These are phyloP conservation scores for Coemansia guatemalensis DNA, from an alignment of 192 early-diverging fungal genomes.

Conservation along the genomic window DNA sequence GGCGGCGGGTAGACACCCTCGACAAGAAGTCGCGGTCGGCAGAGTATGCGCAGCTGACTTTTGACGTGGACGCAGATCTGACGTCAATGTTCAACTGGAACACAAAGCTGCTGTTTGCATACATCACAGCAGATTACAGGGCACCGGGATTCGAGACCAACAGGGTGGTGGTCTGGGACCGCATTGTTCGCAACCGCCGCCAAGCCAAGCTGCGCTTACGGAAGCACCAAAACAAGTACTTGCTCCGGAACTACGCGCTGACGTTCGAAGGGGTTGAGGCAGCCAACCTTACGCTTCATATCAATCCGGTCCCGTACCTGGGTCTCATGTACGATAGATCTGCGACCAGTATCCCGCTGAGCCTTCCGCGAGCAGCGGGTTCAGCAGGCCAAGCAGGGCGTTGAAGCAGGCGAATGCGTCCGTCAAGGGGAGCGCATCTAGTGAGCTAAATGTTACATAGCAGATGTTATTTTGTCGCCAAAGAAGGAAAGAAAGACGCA, in stretches of 20 bases:
- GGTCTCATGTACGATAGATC: constrained; percentile 53
- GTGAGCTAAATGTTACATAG: no score
- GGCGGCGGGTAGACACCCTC: constrained; percentile 39
- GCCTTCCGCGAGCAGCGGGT: constrained; percentile 26
- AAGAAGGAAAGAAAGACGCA: constrained; percentile 1
- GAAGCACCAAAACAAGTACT: constrained; percentile 54
- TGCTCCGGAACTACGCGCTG: constrained; percentile 38
- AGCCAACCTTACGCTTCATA: constrained; percentile 46
- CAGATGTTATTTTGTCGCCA: neutral
- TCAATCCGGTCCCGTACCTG: constrained; percentile 53
- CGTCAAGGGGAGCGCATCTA: neutral
- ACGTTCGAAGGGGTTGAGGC: constrained; percentile 37
- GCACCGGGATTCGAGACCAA: constrained; percentile 32
- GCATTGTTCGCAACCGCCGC: constrained; percentile 37
- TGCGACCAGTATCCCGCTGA: constrained; percentile 31
- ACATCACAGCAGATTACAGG: constrained; percentile 43
- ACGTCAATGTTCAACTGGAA: constrained; percentile 55
- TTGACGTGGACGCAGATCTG: constrained; percentile 52
- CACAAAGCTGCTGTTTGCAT: constrained; percentile 51
- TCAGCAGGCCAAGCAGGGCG: neutral
- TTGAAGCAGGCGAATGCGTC: neutral
- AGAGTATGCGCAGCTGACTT: constrained; percentile 49
- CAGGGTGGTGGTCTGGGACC: constrained; percentile 50
- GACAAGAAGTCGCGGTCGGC: constrained; percentile 37
- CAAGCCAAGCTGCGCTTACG: constrained; percentile 46